Evolutionary conservation across 169 alveolate genomes (phyloP).

Genomic region (Plasmodium adleri): DNA sequence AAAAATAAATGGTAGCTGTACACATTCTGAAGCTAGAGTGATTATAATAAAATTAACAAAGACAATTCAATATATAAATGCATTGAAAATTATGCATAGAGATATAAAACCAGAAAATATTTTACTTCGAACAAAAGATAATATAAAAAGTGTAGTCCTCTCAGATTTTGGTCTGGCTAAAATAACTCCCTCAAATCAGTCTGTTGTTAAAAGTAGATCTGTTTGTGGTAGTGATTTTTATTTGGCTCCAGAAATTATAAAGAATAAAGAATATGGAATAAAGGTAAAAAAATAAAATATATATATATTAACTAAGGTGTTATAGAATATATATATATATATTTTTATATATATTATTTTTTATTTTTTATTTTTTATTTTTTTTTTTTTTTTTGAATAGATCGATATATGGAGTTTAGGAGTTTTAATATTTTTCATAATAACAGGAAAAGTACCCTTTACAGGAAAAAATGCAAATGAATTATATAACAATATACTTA

Average conservation of each 20-base stretch:
- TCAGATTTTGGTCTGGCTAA: slow-evolving; percentile 90
- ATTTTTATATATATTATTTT: slow-evolving; percentile 2
- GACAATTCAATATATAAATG: slow-evolving; percentile 52
- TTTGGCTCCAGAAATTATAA: slow-evolving; percentile 89
- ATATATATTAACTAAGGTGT: not conserved
- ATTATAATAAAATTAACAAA: slow-evolving; percentile 50
- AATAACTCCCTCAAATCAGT: slow-evolving; percentile 82
- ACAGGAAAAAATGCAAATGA: slow-evolving; percentile 75
- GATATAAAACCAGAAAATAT: slow-evolving; percentile 91
- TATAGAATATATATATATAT: not conserved
- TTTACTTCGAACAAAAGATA: slow-evolving; percentile 84
- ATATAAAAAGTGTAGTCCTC: slow-evolving; percentile 81
- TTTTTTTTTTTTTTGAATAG: slow-evolving; percentile 15
- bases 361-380: too few species aligned
- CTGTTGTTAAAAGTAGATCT: slow-evolving; percentile 86
- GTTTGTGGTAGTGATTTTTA: slow-evolving; percentile 90
- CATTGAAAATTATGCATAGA: slow-evolving; percentile 81
- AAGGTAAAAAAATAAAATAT: slow-evolving; percentile 14
- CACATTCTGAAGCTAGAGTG: slow-evolving; percentile 67
- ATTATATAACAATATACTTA: slow-evolving; percentile 58
- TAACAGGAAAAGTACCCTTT: slow-evolving; percentile 82
- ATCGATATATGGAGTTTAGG: slow-evolving; percentile 83
- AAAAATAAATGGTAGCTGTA: slow-evolving; percentile 69
- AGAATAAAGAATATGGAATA: slow-evolving; percentile 87
- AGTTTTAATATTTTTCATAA: slow-evolving; percentile 78